phyloP scores from a whole-genome alignment of 306 rosid genomes.

The Fagus crenata region DNA sequence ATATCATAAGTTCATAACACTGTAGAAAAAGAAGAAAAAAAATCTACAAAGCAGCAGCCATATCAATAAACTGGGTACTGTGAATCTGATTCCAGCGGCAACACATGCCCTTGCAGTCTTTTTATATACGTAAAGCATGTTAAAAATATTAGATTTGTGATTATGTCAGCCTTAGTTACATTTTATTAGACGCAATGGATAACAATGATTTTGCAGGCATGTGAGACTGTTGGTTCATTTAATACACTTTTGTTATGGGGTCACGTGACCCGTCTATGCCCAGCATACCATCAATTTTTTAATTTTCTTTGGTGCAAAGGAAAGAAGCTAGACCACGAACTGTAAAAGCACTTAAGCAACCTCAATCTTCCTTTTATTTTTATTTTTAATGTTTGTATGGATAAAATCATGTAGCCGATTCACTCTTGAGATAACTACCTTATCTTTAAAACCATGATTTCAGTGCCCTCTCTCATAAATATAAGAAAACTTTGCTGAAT shows the following conservation, averaged over 20 bases:
- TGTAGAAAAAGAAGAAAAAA: not conserved
- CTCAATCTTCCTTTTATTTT: not conserved
- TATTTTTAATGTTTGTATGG: not conserved
- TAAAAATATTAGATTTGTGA: not conserved
- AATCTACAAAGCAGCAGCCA: not conserved
- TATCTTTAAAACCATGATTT: constrained; percentile 17
- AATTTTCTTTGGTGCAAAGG: too few species aligned
- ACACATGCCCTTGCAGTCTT: constrained; percentile 4
- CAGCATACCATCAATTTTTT: not conserved
- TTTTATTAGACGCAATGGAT: not conserved
- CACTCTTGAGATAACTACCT: constrained; percentile 14
- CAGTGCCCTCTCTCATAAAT: constrained; percentile 1
- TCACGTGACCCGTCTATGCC: constrained; percentile 28
- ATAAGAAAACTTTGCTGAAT: too few species aligned
- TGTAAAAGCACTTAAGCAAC: too few species aligned
- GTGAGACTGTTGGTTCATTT: not conserved
- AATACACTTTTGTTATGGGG: not conserved
- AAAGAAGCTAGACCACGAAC: too few species aligned
- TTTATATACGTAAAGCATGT: not conserved
- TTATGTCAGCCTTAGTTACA: constrained; percentile 21
- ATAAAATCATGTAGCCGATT: not conserved
- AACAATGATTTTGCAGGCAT: not conserved
- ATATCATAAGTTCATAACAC: too few species aligned
- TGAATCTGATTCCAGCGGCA: not conserved
- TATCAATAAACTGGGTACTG: not conserved